Conservation (phyloP, 371 early-diverging fungal genomes). For the Enterocytospora artemiae region DNA sequence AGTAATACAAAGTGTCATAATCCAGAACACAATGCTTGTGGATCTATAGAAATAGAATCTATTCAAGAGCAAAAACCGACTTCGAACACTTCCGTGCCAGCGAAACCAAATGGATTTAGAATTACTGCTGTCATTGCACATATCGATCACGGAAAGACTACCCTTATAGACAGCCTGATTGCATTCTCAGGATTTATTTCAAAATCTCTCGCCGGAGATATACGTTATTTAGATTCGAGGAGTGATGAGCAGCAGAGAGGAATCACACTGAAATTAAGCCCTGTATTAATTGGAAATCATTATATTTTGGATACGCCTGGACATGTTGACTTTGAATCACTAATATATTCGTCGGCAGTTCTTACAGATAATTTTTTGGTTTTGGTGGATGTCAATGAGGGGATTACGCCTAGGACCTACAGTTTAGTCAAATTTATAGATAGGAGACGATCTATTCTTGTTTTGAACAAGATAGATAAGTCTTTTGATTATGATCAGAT, state of each 20-base stretch:
- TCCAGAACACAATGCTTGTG: too few relatives aligned
- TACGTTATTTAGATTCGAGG: constrained; percentile 90
- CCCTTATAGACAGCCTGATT: constrained; percentile 85
- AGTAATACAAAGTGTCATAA: too few relatives aligned
- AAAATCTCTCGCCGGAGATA: constrained; percentile 80
- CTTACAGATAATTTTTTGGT: constrained; percentile 89
- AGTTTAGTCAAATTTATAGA: constrained; percentile 59
- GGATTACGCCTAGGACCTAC: constrained; percentile 63
- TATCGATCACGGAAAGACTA: constrained; percentile 95
- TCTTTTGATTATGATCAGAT: background rate
- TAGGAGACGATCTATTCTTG: constrained; percentile 74
- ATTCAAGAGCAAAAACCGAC: background rate
- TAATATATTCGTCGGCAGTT: constrained; percentile 83
- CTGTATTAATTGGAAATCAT: constrained; percentile 65
- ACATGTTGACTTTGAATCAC: constrained; percentile 94
- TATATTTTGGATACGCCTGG: constrained; percentile 95
- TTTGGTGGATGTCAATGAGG: constrained; percentile 90
- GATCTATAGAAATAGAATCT: constrained; percentile 1
- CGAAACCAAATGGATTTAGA: background rate
- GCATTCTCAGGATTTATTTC: constrained; percentile 92
- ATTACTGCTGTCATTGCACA: constrained; percentile 73
- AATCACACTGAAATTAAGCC: constrained; percentile 95
- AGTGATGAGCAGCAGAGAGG: constrained; percentile 97
- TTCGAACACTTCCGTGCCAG: too few relatives aligned
- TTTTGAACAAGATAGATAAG: constrained; percentile 78